Base-by-base conservation (phyloP, 495 filamentous ascomycete genomes). In the Lentithecium fluviatile region DNA sequence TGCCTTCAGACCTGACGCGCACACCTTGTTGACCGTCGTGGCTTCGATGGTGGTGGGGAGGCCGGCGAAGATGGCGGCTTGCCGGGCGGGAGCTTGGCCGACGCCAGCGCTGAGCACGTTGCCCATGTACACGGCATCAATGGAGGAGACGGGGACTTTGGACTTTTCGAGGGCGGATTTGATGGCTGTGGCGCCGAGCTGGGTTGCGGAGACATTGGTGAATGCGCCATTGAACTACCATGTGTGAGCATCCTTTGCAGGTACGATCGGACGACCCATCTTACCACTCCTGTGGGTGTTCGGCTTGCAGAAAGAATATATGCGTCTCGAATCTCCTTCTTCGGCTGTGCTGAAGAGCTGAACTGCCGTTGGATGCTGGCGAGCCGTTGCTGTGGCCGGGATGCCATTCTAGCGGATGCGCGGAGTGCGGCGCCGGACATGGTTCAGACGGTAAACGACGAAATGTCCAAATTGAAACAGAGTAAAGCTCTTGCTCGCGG, bases 1-100 rank as follows among this genome's bases (percentile, higher is more conserved):
- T 1, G 93, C 88, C 74, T 98, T 98, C 52, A 98, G 76, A 2
- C 94, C 94, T 0, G 92, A 96, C 12, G 94, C 85, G 76, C 94
- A 98, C 29, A 98, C 94, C 72, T 98, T 98, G 79, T 98, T 98
- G 74, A 98, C 83, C 4, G 94, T 97, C 53, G 86, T 82, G 20
- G 91, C 85, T 73, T 98, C 94, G 36, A 94, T 82, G 6, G 80
- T 83, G 8, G 81, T 75, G 1, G 89, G 79, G 8, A 98, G 83
- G 11, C 90, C 91, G n/a, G 94, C 88, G 67, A 90, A 89, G 48
- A 97, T 88, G 48, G 83, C 79, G 23, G 93, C 94, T 76, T 98
- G 94, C 29, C 94, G 86, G 19, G 94, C 92, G 0, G 94, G 94
- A 2, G 94, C 83, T 73, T 98, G 94, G 32, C 94, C 94, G 17